These are phyloP conservation scores for Aspergillus campestris DNA, from an alignment of 495 filamentous ascomycete genomes.

Conservation along the genomic window DNA sequence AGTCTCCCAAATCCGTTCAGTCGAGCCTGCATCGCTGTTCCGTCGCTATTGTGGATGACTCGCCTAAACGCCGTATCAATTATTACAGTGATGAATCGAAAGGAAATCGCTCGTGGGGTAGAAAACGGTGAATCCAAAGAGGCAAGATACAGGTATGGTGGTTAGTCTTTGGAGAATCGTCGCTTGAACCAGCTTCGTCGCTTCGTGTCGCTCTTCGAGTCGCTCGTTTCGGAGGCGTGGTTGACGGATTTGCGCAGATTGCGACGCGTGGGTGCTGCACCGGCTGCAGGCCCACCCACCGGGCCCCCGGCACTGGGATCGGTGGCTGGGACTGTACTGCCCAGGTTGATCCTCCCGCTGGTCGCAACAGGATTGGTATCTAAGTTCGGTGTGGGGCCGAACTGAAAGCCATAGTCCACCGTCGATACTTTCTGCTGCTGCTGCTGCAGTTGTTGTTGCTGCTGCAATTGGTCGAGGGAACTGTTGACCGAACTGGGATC, in stretches of 20 bases:
- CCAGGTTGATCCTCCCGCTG: slow-evolving; percentile 6
- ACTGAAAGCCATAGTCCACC: slow-evolving; percentile 48
- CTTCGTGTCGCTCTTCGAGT: slow-evolving; percentile 46
- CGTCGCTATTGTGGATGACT: neutral
- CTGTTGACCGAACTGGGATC: slow-evolving; percentile 90
- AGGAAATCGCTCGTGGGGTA: slow-evolving; percentile 21
- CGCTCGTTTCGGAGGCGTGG: slow-evolving; percentile 7
- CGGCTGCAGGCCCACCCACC: slow-evolving; percentile 16
- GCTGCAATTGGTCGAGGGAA: slow-evolving; percentile 66
- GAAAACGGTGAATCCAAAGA: slow-evolving; percentile 5
- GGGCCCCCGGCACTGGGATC: slow-evolving; percentile 20
- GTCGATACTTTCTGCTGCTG: slow-evolving; percentile 40
- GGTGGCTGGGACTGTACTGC: slow-evolving; percentile 9
- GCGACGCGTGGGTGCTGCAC: slow-evolving; percentile 19
- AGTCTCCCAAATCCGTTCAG: too few species aligned
- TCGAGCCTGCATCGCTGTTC: too few species aligned
- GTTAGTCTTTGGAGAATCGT: slow-evolving; percentile 61
- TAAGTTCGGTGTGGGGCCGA: slow-evolving; percentile 31
- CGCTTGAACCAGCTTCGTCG: slow-evolving; percentile 82
- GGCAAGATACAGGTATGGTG: slow-evolving; percentile 5
- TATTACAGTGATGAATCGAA: slow-evolving; percentile 16
- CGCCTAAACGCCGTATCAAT: slow-evolving; percentile 16
- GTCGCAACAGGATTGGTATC: slow-evolving; percentile 7
- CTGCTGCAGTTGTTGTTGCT: slow-evolving; percentile 37
- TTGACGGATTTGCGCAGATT: slow-evolving; percentile 17